Base-by-base conservation (phyloP, 495 filamentous ascomycete species). In the Penicillium bialowiezense region DNA sequence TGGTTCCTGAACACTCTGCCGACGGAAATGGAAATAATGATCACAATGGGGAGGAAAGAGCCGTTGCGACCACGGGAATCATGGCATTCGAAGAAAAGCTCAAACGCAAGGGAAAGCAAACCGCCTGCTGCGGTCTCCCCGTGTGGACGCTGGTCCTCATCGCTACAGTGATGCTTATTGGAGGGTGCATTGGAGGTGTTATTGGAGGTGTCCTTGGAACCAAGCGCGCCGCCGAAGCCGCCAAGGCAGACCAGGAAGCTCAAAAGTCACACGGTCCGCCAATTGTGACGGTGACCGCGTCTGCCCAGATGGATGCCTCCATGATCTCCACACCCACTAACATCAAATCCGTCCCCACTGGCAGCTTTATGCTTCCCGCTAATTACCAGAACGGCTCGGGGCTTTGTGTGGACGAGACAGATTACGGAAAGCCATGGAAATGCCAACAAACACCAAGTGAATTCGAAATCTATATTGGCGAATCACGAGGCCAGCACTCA, bases 381-480 rank as follows among this genome's bases (percentile, higher is more conserved):
- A 59, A 77, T 19, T 59, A 80, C 23, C 77, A 78, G 51, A 76
- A 79, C 51, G 67, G 65, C n/a, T 81, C 82, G 20, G 79, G 80
- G 23, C 78, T 79, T 12, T 96, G 91, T 65, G 70, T 96, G 29
- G 68, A 68, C 5, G 73, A 87, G 48, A 59, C 74, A 2, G 71
- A 69, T n/a, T 77, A 87, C 49, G 69, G 71, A 15, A 65, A 72
- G 26, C 80, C 89, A 5, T 96, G 91, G 91, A 76, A 71, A 37
- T 96, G 91, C 48, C 50, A 70, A 55, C 61, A 62, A 28, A 33
- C 59, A 7, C 60, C 55, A 2, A 55, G 57, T 10, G 52, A 76
- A 45, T 59, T 83, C 5, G 67, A 63, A 4, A 63, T 84, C 28
- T 58, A 63, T 15, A 26, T 76, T 24, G 56, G 42, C 17, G 57